Evolutionary conservation across 75 land plant species (phyloP), one percentile per base, ranked within the genome.

Genomic region (Pinus taeda): DNA sequence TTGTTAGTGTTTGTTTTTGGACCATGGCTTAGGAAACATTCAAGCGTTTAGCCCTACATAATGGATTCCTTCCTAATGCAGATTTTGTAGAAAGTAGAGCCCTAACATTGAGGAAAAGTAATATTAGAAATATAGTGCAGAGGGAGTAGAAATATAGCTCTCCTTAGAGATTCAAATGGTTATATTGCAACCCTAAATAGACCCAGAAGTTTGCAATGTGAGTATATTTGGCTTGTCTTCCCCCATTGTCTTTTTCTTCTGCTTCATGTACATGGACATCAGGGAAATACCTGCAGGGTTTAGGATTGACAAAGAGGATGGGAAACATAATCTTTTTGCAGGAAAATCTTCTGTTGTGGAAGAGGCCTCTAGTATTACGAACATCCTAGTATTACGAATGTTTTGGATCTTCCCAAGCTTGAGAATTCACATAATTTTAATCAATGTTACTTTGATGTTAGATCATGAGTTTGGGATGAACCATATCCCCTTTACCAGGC

Each of bases 381-480:
- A 36, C 59, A n/a, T n/a, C n/a, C n/a, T n/a, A n/a, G n/a, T n/a
- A n/a, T n/a, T n/a, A n/a, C n/a, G n/a, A n/a, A n/a, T n/a, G 55
- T 74, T 59, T 15, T n/a, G 11, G 60, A 49, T 14, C 11, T 56
- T 24, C 75, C 75, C 75, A 69, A 53, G 53, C 53, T 18, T 18
- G 71, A 69, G 71, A 39, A 37, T 69, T 69, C 71, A 8, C 42
- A 45, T 22, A 69, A 8, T 69, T 69, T 39, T 69, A 39, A 8
- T 20, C 22, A 67, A 20, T 90, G 94, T 63, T 90, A 92, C 73
- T n/a, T 85, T 57, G 85, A 69, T 59, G 77, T 81, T 21, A 93
- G 95, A 63, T 49, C 74, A 17, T 93, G 95, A 93, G 85, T 89
- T 57, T 89, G 83, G 79, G n/a, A n/a, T n/a, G n/a, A n/a, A n/a